phyloP scores from a whole-genome alignment of 129 eudicot species.

The Chrysanthemum lavandulifolium region DNA sequence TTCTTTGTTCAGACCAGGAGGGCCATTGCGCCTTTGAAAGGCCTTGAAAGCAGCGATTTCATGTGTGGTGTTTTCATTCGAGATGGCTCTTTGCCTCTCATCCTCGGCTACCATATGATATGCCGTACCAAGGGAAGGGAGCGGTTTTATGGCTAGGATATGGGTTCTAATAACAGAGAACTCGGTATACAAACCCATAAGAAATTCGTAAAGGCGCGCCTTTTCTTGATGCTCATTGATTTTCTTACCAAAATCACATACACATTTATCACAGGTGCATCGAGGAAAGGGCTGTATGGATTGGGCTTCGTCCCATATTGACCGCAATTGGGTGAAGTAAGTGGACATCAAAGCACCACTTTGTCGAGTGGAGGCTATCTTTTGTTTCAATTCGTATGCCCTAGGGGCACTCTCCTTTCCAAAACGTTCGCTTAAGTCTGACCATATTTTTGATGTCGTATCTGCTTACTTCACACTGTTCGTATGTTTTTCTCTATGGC shows the following conservation, averaged over 20 bases:
- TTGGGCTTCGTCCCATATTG: neutral
- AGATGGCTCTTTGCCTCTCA: too few species aligned
- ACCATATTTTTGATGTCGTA: neutral
- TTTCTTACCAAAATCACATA: neutral
- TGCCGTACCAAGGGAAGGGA: too few species aligned
- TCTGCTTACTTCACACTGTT: neutral
- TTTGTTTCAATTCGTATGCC: neutral
- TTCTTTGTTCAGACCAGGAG: too few species aligned
- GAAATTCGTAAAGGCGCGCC: neutral
- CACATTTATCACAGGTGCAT: neutral
- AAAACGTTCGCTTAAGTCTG: neutral
- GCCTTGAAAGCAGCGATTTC: too few species aligned
- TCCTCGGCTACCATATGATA: too few species aligned
- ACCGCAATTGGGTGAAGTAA: neutral
- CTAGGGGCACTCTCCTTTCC: constrained; percentile 2
- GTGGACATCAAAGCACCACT: neutral
- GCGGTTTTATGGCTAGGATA: too few species aligned
- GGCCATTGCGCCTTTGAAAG: too few species aligned
- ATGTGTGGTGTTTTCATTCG: neutral
- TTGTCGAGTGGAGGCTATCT: constrained; percentile 3
- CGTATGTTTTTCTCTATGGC: too few species aligned
- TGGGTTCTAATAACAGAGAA: neutral
- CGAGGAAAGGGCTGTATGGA: neutral
- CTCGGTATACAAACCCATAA: neutral
- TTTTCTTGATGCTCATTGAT: neutral